Percentiles rank a stretch among this genome's conserved stretches.
Evolutionary conservation across 108 stramenopile genomes (phyloP).

Genomic region (Epithemia pelagica): DNA sequence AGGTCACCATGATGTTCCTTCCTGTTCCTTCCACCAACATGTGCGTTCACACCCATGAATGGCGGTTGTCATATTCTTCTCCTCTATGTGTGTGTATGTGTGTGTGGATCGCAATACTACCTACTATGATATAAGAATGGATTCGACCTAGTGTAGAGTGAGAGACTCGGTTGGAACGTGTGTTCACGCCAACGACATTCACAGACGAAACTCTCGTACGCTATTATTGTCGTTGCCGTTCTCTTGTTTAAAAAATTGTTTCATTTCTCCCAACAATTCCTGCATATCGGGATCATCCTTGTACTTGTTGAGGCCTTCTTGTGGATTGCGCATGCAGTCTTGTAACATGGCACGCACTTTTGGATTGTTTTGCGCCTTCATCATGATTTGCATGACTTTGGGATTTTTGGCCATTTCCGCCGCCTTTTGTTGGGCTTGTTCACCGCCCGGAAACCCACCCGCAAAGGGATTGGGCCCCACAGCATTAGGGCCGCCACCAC

Average conservation of each 20-base stretch:
- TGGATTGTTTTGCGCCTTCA: conserved; percentile 68
- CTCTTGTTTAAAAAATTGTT: conserved; percentile 43
- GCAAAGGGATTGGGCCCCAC: conserved; percentile 28
- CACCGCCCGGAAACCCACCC: conserved; percentile 25
- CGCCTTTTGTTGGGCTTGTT: conserved; percentile 59
- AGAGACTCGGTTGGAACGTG: too few species aligned
- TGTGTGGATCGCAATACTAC: too few species aligned
- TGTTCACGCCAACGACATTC: too few species aligned
- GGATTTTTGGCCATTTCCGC: conserved; percentile 81
- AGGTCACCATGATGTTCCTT: too few species aligned
- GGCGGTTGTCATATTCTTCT: too few species aligned
- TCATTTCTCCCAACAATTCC: conserved; percentile 56
- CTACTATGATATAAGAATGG: too few species aligned
- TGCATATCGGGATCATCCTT: conserved; percentile 73
- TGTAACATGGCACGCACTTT: conserved; percentile 60
- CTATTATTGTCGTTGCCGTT: too few species aligned
- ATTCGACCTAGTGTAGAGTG: too few species aligned
- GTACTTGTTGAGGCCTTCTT: conserved; percentile 70
- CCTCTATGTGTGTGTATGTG: too few species aligned
- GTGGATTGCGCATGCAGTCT: conserved; percentile 84
- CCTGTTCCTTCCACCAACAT: too few species aligned
- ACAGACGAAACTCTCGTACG: too few species aligned
- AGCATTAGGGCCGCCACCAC: conserved; percentile 29
- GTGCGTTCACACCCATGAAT: too few species aligned
- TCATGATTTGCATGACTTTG: conserved; percentile 58